A percentile compares a stretch with the other conserved stretches of the same genome.
These are phyloP conservation scores for Melampsora abietis-canadensis DNA, from an alignment of 1,284 basidiomycete genomes.

Conservation along the genomic window DNA sequence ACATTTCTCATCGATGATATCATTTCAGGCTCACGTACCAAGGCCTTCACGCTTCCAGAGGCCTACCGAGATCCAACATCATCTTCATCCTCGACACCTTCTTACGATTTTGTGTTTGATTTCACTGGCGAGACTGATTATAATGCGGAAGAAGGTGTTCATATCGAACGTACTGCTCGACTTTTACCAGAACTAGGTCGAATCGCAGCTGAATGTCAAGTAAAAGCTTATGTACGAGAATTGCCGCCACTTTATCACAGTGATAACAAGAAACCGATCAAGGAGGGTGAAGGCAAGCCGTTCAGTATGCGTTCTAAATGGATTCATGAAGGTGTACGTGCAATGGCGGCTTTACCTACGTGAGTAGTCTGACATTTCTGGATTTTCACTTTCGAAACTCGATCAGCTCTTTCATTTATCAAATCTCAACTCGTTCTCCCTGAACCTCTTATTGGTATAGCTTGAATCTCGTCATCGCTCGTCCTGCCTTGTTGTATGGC, in stretches of 20 bases:
- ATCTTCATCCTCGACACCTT: neutral
- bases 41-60: constrained; percentile 38
- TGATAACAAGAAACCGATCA: constrained; percentile 43
- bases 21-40: constrained; percentile 31
- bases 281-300: constrained; percentile 43
- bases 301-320: constrained; percentile 43
- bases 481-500: constrained; percentile 42
- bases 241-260: constrained; percentile 34
- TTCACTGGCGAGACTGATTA: constrained; percentile 43
- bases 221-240: constrained; percentile 42
- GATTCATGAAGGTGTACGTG: constrained; percentile 43
- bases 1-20: neutral
- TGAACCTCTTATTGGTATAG: neutral
- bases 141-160: constrained; percentile 41
- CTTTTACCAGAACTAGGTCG: constrained; percentile 34
- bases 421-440: neutral
- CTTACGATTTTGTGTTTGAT: constrained; percentile 44
- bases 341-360: constrained; percentile 40
- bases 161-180: constrained; percentile 42
- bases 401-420: neutral
- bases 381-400: neutral
- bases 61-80: constrained; percentile 1
- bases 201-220: constrained; percentile 19
- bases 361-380: constrained; percentile 15
- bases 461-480: constrained; percentile 40